Percentiles rank a stretch among this genome's conserved stretches.
Conservation (phyloP, 2,329 filamentous ascomycete species). For the Cladosporium austrohemisphaericum region DNA sequence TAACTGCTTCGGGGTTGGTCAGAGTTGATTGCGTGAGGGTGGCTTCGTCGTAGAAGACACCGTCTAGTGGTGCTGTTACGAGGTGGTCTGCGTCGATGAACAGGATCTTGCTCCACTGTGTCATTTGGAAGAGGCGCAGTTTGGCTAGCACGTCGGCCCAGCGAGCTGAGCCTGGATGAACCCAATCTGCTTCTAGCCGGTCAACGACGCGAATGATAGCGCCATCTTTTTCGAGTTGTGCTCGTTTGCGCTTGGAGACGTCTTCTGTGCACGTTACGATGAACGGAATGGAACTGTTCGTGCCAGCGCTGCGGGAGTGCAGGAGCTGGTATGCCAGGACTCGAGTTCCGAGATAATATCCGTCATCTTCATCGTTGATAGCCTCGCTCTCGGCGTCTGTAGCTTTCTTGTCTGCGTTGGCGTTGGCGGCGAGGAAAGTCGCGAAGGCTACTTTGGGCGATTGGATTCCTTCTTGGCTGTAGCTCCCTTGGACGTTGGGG, state of each 20-base stretch:
- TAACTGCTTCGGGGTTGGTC: slow-evolving; percentile 21
- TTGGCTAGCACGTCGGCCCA: slow-evolving; percentile 38
- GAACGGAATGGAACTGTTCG: slow-evolving; percentile 36
- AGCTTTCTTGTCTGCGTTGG: slow-evolving; percentile 18
- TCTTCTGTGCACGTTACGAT: slow-evolving; percentile 36
- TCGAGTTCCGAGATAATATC: slow-evolving; percentile 34
- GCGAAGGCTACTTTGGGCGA: slow-evolving; percentile 36
- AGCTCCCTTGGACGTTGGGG: slow-evolving; percentile 14
- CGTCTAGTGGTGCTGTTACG: slow-evolving; percentile 29
- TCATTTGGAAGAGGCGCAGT: slow-evolving; percentile 34
- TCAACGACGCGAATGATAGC: slow-evolving; percentile 35
- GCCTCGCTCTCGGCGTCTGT: slow-evolving; percentile 24
- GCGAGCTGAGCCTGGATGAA: slow-evolving; percentile 24
- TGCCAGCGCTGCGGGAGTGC: slow-evolving; percentile 33
- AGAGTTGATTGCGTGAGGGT: slow-evolving; percentile 31
- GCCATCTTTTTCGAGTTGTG: slow-evolving; percentile 35
- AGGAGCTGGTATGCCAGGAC: slow-evolving; percentile 38
- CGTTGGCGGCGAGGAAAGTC: slow-evolving; percentile 35
- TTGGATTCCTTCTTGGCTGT: slow-evolving; percentile 18
- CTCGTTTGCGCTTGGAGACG: slow-evolving; percentile 34
- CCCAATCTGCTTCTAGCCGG: slow-evolving; percentile 32
- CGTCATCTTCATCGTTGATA: slow-evolving; percentile 31
- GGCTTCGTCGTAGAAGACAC: slow-evolving; percentile 37
- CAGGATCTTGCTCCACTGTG: slow-evolving; percentile 33
- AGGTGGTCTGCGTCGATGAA: slow-evolving; percentile 36